Evolutionary conservation across 345 rosid species (phyloP).

Genomic region (Gossypium australe): DNA sequence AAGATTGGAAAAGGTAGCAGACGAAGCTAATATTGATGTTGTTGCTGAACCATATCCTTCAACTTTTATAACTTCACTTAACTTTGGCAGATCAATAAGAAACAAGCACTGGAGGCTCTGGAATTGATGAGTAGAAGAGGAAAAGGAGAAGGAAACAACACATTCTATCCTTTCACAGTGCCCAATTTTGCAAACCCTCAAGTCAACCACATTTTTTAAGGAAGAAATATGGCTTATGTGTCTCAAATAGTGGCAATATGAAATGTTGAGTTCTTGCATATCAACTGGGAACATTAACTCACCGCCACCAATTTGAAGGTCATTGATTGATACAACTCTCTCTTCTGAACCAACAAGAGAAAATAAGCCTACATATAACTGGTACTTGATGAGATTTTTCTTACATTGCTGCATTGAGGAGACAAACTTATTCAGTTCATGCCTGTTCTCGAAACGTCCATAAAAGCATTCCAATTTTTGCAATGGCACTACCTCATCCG

Average conservation of each 20-base stretch:
- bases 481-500: not conserved
- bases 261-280: not conserved
- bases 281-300: not conserved
- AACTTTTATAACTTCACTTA: not conserved
- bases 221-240: not conserved
- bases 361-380: not conserved
- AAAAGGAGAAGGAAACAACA: not conserved
- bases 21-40: not conserved
- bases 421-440: not conserved
- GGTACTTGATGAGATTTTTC: not conserved
- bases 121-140: not conserved
- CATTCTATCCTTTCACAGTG: not conserved
- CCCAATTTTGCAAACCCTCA: not conserved
- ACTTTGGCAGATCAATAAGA: not conserved
- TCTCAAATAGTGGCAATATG: not conserved
- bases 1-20: not conserved
- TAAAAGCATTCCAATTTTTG: not conserved
- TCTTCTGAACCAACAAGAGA: not conserved
- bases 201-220: not conserved
- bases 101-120: not conserved
- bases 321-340: not conserved
- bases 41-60: not conserved
- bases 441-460: not conserved
- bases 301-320: not conserved
- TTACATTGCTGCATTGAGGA: no score